phyloP scores from a whole-genome alignment of 768 basidiomycete species.

The Cystoderma amianthinum region DNA sequence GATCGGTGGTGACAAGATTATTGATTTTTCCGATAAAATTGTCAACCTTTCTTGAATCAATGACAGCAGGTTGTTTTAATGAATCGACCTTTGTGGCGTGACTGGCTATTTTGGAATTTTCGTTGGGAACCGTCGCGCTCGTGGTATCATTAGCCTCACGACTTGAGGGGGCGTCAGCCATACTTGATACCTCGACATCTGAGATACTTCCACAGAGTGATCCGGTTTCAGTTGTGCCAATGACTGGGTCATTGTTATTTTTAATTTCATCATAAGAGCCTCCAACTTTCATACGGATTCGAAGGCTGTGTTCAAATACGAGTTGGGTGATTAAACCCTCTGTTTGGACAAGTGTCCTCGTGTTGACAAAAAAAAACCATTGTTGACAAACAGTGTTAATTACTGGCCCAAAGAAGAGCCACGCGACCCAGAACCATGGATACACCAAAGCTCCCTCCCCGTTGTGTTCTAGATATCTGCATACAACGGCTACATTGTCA shows the following conservation, averaged over 20 bases:
- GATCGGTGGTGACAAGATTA: slow-evolving; percentile 69
- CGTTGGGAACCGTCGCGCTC: slow-evolving; percentile 3
- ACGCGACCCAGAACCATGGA: slow-evolving; percentile 66
- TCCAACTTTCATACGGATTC: slow-evolving; percentile 53
- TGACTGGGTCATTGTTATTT: slow-evolving; percentile 5
- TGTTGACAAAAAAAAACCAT: slow-evolving; percentile 44
- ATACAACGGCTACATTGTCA: not conserved
- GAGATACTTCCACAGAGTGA: too few species aligned
- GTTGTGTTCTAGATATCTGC: slow-evolving; percentile 50
- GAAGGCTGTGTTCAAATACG: slow-evolving; percentile 41
- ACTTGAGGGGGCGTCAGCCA: not conserved
- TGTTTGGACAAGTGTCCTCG: slow-evolving; percentile 25
- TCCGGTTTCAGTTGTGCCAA: slow-evolving; percentile 3
- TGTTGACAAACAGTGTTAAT: slow-evolving; percentile 38
- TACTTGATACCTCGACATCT: not conserved
- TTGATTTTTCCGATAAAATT: slow-evolving; percentile 74
- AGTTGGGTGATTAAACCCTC: slow-evolving; percentile 39
- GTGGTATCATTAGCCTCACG: not conserved
- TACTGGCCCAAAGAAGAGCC: slow-evolving; percentile 42
- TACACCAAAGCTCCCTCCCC: slow-evolving; percentile 40
- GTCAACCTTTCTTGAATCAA: slow-evolving; percentile 4
- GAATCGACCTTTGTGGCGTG: not conserved
- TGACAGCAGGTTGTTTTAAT: slow-evolving; percentile 3
- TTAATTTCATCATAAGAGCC: slow-evolving; percentile 2
- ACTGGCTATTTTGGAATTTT: slow-evolving; percentile 2